Base-by-base conservation (phyloP, 441 rosid genomes). In the Omphalea diandra region DNA sequence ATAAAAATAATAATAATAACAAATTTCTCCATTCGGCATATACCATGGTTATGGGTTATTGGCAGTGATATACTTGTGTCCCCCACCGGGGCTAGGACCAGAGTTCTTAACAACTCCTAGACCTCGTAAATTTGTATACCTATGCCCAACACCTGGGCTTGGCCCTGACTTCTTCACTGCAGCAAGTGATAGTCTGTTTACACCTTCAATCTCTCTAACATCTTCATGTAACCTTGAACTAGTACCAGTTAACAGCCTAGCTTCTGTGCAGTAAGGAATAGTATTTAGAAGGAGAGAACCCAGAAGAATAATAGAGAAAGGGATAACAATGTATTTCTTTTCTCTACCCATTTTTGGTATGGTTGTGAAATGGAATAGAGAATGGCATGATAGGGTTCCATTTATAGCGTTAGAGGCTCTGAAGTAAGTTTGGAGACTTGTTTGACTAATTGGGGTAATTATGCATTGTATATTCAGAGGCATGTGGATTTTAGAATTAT, bases 71-170 rank as follows among this genome's bases (percentile, higher is more conserved):
- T n/a, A 56, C 35, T 58, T 3, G 11, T 82, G 84, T 20, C 84
- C 83, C 10, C 27, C 67, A 1, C 86, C 84, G 1, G 82, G 76
- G 66, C 79, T 80, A 2, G 84, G 84, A 9, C 83, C 82, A 24
- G 81, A 68, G 32, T 72, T 9, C 36, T 64, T 73, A 11, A 26
- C 7, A 12, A 1, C 75, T 20, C 20, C 61, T 0, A 63, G 0
- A 32, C 6, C 18, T 35, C 58, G 46, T 36, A 68, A 8, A 50
- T 64, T 63, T 6, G 47, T 9, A 43, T 72, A 65, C 18, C 41
- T 26, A 36, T 76, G 79, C 3, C 81, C 80, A 0, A 69, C 36
- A 0, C 82, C 77, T n/a, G 82, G 76, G 53, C 83, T 82, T 24
- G 84, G 83, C 47, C 86, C 86, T 14, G 80, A 83, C 1, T 33